These are phyloP conservation scores for Venturia oleaginea DNA, from an alignment of 2,329 filamentous ascomycete genomes.

Conservation along the genomic window DNA sequence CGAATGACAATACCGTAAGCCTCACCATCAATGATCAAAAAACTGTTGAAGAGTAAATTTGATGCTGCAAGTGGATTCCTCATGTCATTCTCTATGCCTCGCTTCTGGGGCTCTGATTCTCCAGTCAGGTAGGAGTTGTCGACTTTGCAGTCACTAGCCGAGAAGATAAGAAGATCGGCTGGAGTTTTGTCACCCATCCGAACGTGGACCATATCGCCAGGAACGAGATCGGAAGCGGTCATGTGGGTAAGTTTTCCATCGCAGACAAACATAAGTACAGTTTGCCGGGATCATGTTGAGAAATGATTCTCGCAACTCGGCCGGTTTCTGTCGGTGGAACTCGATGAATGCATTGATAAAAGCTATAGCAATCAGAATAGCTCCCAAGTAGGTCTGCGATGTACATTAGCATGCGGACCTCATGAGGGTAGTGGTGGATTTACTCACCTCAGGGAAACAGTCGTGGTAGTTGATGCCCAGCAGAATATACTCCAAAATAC, in stretches of 20 bases:
- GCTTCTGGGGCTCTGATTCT: slow-evolving; percentile 56
- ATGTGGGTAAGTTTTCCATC: slow-evolving; percentile 29
- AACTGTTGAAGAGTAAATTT: slow-evolving; percentile 52
- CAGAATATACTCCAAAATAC: slow-evolving; percentile 7
- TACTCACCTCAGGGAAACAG: not conserved
- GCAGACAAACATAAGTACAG: slow-evolving; percentile 24
- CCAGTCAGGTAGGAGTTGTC: slow-evolving; percentile 11
- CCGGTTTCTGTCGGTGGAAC: slow-evolving; percentile 36
- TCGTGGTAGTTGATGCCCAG: slow-evolving; percentile 4
- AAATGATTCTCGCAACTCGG: slow-evolving; percentile 33
- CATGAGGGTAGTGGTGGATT: not conserved
- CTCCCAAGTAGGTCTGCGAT: slow-evolving; percentile 53
- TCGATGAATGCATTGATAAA: slow-evolving; percentile 59
- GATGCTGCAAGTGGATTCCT: slow-evolving; percentile 60
- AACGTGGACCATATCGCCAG: slow-evolving; percentile 28
- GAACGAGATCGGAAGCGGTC: slow-evolving; percentile 24
- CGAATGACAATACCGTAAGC: slow-evolving; percentile 13
- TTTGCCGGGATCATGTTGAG: slow-evolving; percentile 22
- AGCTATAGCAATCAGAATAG: slow-evolving; percentile 54
- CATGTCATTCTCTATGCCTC: slow-evolving; percentile 65
- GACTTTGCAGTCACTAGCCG: not conserved
- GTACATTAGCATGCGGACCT: not conserved
- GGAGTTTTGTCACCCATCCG: slow-evolving; percentile 19
- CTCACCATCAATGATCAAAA: slow-evolving; percentile 48
- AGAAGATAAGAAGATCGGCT: slow-evolving; percentile 5